A percentile compares a stretch with the other conserved stretches of the same genome.
Conservation (phyloP, 2,329 filamentous ascomycete species). For the Septoria petroselini region DNA sequence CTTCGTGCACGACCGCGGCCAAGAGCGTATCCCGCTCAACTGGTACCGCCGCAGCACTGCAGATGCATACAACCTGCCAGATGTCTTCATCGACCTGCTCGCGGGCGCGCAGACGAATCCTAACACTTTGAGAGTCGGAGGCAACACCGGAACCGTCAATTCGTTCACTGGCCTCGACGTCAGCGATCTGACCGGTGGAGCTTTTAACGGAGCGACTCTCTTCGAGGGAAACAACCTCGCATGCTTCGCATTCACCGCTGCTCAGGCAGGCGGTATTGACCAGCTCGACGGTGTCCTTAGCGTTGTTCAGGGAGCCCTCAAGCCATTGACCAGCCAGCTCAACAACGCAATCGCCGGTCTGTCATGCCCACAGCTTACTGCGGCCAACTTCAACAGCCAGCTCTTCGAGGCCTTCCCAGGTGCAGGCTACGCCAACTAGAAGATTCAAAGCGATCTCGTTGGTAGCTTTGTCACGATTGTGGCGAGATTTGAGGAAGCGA, state of each 20-base stretch:
- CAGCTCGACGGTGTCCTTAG: slow-evolving; percentile 10
- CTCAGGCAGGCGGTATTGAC: slow-evolving; percentile 17
- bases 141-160: slow-evolving; percentile 40
- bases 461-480: background rate
- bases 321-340: slow-evolving; percentile 16
- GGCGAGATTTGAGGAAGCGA: background rate
- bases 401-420: slow-evolving; percentile 7
- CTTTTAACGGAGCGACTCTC: slow-evolving; percentile 39
- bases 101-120: slow-evolving; percentile 16
- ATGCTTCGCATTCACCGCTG: slow-evolving; percentile 21
- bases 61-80: slow-evolving; percentile 14
- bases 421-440: slow-evolving; percentile 10
- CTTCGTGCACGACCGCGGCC: slow-evolving; percentile 26
- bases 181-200: slow-evolving; percentile 39
- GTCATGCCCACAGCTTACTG: background rate
- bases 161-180: slow-evolving; percentile 39
- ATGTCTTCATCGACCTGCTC: slow-evolving; percentile 23
- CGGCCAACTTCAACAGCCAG: slow-evolving; percentile 6
- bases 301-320: slow-evolving; percentile 2
- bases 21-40: slow-evolving; percentile 33
- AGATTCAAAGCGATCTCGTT: slow-evolving; percentile 13
- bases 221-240: slow-evolving; percentile 23
- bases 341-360: background rate
- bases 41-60: slow-evolving; percentile 28
- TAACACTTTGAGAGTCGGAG: slow-evolving; percentile 37